These are phyloP conservation scores for Aspergillus sp. DNA, from an alignment of 2,329 filamentous ascomycete species.

Conservation along the genomic window DNA sequence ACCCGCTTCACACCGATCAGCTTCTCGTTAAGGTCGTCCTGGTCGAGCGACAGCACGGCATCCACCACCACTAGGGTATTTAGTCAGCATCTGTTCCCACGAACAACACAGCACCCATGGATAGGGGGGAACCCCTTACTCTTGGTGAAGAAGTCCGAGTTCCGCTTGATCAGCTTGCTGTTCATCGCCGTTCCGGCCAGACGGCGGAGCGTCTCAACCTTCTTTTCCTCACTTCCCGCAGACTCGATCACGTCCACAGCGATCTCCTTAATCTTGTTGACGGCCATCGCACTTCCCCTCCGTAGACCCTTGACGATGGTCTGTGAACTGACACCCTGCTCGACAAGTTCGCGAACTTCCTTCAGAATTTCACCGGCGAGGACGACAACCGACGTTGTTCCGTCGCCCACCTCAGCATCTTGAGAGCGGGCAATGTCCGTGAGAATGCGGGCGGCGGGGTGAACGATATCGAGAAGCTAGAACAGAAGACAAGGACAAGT, in stretches of 20 bases:
- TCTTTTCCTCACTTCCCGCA: slow-evolving; percentile 77
- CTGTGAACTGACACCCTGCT: slow-evolving; percentile 95
- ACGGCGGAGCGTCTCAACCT: slow-evolving; percentile 83
- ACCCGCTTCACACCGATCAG: slow-evolving; percentile 99
- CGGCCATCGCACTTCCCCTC: slow-evolving; percentile 82
- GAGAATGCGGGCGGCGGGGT: slow-evolving; percentile 94
- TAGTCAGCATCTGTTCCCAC: slow-evolving; percentile 19
- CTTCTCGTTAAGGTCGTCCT: slow-evolving; percentile 96
- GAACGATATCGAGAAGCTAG: slow-evolving; percentile 94
- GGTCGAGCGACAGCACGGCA: slow-evolving; percentile 90
- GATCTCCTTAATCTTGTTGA: slow-evolving; percentile 99
- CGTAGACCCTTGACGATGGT: slow-evolving; percentile 95
- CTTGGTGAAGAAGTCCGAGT: slow-evolving; percentile 96
- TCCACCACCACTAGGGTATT: slow-evolving; percentile 82
- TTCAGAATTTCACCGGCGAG: slow-evolving; percentile 97
- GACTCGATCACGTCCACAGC: slow-evolving; percentile 69
- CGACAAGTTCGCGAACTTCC: slow-evolving; percentile 93
- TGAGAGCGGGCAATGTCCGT: slow-evolving; percentile 98
- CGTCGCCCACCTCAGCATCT: slow-evolving; percentile 98
- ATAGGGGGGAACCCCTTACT: slow-evolving; percentile 57
- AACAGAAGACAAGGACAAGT: slow-evolving; percentile 15
- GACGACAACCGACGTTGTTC: slow-evolving; percentile 95
- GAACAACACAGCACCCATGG: not conserved
- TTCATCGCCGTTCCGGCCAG: slow-evolving; percentile 97
- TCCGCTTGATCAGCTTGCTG: slow-evolving; percentile 98